These are phyloP conservation scores for Ascosphaera apis DNA, from an alignment of 2,329 filamentous ascomycete species.

Conservation along the genomic window DNA sequence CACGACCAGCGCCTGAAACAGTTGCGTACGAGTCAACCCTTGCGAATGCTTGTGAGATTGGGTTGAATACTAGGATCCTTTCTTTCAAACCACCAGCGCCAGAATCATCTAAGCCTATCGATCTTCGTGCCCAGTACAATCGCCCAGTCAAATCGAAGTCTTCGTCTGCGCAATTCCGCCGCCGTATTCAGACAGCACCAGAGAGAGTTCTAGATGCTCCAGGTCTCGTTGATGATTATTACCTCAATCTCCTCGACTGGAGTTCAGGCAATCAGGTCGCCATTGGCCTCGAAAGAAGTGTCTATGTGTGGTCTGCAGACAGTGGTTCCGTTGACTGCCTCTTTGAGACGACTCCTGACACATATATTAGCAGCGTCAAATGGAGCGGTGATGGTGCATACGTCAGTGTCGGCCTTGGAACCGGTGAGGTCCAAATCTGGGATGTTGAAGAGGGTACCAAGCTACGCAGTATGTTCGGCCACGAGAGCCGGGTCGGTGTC, in stretches of 20 bases:
- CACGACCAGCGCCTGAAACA: conserved; percentile 64
- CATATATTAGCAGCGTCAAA: conserved; percentile 94
- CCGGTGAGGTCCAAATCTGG: conserved; percentile 97
- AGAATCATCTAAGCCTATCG: conserved; percentile 94
- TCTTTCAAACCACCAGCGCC: conserved; percentile 97
- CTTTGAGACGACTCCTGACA: conserved; percentile 69
- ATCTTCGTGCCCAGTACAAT: conserved; percentile 95
- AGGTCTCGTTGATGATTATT: conserved; percentile 93
- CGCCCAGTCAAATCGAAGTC: conserved; percentile 64
- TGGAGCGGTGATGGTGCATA: conserved; percentile 97
- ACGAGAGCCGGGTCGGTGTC: conserved; percentile 86
- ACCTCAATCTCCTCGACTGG: conserved; percentile 96
- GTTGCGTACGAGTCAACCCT: conserved; percentile 82
- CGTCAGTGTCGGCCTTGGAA: conserved; percentile 80
- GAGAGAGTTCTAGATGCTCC: conserved; percentile 93
- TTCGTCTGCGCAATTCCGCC: conserved; percentile 63
- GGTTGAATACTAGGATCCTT: conserved; percentile 80
- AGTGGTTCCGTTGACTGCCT: conserved; percentile 74
- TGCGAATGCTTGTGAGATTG: conserved; percentile 77
- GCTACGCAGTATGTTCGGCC: conserved; percentile 95
- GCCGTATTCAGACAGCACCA: conserved; percentile 79
- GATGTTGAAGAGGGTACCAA: conserved; percentile 87
- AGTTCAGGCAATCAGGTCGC: conserved; percentile 94
- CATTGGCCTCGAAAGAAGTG: conserved; percentile 86
- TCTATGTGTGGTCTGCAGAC: conserved; percentile 97